These are phyloP conservation scores for Rhytidhysteron rufulum DNA, from an alignment of 2,329 filamentous ascomycete species.

Conservation along the genomic window DNA sequence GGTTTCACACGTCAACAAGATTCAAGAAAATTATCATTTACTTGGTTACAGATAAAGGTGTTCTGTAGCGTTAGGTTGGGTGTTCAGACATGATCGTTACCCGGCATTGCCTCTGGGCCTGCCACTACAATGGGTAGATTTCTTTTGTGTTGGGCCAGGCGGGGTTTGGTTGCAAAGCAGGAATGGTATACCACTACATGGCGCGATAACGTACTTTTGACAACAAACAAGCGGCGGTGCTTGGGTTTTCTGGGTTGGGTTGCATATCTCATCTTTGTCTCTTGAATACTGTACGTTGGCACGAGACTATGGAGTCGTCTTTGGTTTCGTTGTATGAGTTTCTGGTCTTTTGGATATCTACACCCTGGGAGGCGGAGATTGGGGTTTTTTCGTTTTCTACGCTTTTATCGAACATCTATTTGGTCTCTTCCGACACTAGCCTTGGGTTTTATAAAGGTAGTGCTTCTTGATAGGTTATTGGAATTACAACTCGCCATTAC, in stretches of 20 bases:
- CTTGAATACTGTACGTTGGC: slow-evolving; percentile 36
- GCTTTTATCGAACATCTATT: slow-evolving; percentile 23
- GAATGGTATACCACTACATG: slow-evolving; percentile 41
- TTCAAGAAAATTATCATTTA: slow-evolving; percentile 26
- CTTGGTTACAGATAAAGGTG: slow-evolving; percentile 31
- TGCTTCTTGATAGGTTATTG: slow-evolving; percentile 24
- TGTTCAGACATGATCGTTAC: slow-evolving; percentile 27
- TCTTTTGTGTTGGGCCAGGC: slow-evolving; percentile 35
- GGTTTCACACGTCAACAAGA: slow-evolving; percentile 35
- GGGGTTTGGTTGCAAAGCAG: slow-evolving; percentile 21
- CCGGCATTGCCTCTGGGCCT: slow-evolving; percentile 19
- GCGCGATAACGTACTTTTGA: slow-evolving; percentile 34
- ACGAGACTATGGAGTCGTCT: slow-evolving; percentile 33
- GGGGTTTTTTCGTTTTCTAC: too few species aligned
- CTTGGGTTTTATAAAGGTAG: slow-evolving; percentile 30
- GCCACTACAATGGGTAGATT: slow-evolving; percentile 36
- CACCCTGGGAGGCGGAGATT: slow-evolving; percentile 13
- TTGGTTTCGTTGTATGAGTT: slow-evolving; percentile 28
- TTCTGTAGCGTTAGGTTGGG: slow-evolving; percentile 31
- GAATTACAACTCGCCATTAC: slow-evolving; percentile 34
- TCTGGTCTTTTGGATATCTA: slow-evolving; percentile 22
- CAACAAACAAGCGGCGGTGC: slow-evolving; percentile 32
- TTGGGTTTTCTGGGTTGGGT: slow-evolving; percentile 29
- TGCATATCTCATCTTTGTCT: slow-evolving; percentile 31
- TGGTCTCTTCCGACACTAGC: slow-evolving; percentile 27